A percentile compares a stretch with the other conserved stretches of the same genome.
Conservation (phyloP, 2,329 filamentous ascomycete genomes). For the Cladophialophora carrionii region DNA sequence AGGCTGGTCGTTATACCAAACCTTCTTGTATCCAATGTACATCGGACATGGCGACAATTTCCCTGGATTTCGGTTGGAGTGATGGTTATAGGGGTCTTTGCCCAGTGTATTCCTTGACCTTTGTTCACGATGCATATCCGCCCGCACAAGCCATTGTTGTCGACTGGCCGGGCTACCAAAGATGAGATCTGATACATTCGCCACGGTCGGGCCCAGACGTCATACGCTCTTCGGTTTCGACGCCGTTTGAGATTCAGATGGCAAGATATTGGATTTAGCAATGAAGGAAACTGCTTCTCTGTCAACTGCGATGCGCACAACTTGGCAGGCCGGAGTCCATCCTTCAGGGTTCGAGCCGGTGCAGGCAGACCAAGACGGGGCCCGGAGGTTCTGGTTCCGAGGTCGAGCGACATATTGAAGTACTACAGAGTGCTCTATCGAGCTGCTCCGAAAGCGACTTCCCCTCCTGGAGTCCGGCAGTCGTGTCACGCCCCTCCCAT, state of each 20-base stretch:
- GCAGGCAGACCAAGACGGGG: too few species aligned
- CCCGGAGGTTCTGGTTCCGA: too few species aligned
- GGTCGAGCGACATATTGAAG: too few species aligned
- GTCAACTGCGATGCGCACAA: not conserved
- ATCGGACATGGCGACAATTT: not conserved
- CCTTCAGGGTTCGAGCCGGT: not conserved
- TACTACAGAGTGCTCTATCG: too few species aligned
- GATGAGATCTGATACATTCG: not conserved
- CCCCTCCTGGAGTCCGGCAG: too few species aligned
- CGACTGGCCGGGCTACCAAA: not conserved
- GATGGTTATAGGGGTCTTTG: not conserved
- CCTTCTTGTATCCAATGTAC: not conserved
- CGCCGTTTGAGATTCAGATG: not conserved
- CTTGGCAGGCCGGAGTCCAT: not conserved
- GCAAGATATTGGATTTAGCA: not conserved
- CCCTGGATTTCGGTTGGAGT: not conserved
- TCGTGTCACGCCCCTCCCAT: not conserved
- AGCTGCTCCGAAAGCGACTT: not conserved
- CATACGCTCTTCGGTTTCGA: not conserved
- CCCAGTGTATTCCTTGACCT: not conserved
- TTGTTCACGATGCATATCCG: not conserved
- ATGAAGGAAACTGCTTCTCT: not conserved
- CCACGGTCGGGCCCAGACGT: too few species aligned
- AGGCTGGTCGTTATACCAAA: not conserved
- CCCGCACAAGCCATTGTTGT: not conserved